Conservation (phyloP, 1,139 yeast genomes). For the Scheffersomyces illinoinensis region DNA sequence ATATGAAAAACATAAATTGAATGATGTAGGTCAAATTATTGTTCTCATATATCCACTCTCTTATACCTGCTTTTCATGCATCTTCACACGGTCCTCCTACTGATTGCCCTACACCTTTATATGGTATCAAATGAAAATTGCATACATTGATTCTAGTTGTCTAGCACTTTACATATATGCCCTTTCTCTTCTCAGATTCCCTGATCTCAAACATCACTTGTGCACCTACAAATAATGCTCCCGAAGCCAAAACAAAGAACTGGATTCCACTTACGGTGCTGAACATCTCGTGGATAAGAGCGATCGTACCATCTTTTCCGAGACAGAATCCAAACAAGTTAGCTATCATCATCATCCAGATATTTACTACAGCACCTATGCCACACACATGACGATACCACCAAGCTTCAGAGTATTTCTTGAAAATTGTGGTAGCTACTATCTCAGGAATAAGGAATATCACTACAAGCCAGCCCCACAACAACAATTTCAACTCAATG, state of each 20-base stretch:
- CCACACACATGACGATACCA: slow-evolving; percentile 87
- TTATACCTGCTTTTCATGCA: too few species aligned
- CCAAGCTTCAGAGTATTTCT: slow-evolving; percentile 47
- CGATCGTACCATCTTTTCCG: slow-evolving; percentile 80
- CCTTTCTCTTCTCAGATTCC: slow-evolving; percentile 80
- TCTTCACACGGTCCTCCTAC: too few species aligned
- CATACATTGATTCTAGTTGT: background rate
- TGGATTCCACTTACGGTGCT: slow-evolving; percentile 65
- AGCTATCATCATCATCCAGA: slow-evolving; percentile 99
- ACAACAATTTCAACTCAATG: slow-evolving; percentile 75
- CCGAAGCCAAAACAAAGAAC: slow-evolving; percentile 65
- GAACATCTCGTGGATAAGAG: slow-evolving; percentile 69
- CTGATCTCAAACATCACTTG: slow-evolving; percentile 96
- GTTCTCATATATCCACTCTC: too few species aligned
- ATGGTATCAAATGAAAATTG: background rate
- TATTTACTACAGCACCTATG: slow-evolving; percentile 81
- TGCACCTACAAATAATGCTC: slow-evolving; percentile 74
- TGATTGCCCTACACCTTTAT: too few species aligned
- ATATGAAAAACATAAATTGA: too few species aligned
- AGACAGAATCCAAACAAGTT: slow-evolving; percentile 92
- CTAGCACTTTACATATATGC: slow-evolving; percentile 78
- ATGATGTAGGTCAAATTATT: background rate
- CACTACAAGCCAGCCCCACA: slow-evolving; percentile 97
- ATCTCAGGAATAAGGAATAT: slow-evolving; percentile 88
- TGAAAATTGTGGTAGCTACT: slow-evolving; percentile 51